Base-by-base conservation (phyloP, 176 grass and related monocot genomes). In the Bothriochloa decipiens region DNA sequence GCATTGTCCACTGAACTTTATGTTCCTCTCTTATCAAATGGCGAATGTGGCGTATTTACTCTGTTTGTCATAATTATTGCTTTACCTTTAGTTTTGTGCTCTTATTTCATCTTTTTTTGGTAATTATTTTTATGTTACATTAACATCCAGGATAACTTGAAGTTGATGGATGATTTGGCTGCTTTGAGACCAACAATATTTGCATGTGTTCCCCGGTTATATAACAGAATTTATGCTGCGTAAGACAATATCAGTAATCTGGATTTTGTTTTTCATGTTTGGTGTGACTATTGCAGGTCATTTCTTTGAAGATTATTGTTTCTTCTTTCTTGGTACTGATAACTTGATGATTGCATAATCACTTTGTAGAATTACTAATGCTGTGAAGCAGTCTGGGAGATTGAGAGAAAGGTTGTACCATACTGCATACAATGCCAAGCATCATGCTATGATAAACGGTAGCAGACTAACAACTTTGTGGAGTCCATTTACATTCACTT, bases 111-210 rank as follows among this genome's bases (percentile, higher is more conserved):
- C 65, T 37, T 82, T n/a, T n/a, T 58, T 70, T 75, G 13, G 75
- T 82, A 20, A 85, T 39, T 52, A 63, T 71, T 16, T 52, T 78
- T 61, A 68, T 75, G n/a, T 65, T 79, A 7, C 68, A 47, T 82
- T 76, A 68, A 73, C 76, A 83, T 81, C 22, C 90, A 98, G 96
- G 96, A 99, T 89, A 99, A 92, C 82, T 84, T 98, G 86, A 98
- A 99, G 82, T 81, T 99, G 84, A 99, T 99, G 89, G 96, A 99
- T 64, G 96, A 99, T 89, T 81, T 99, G 75, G 89, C 91, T 83
- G 83, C 61, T 86, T 86, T 99, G 81, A 94, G 96, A 72, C 96
- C 96, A 72, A 99, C 96, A 23, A 41, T 99, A 68, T 99, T 99
- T 10, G 33, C 89, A 77, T 94, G 96, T 64, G 93, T 99, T 45